A percentile compares a stretch with the other conserved stretches of the same genome.
Evolutionary conservation across 345 rosid genomes (phyloP).

Genomic region (Eucalyptus tenuipes): DNA sequence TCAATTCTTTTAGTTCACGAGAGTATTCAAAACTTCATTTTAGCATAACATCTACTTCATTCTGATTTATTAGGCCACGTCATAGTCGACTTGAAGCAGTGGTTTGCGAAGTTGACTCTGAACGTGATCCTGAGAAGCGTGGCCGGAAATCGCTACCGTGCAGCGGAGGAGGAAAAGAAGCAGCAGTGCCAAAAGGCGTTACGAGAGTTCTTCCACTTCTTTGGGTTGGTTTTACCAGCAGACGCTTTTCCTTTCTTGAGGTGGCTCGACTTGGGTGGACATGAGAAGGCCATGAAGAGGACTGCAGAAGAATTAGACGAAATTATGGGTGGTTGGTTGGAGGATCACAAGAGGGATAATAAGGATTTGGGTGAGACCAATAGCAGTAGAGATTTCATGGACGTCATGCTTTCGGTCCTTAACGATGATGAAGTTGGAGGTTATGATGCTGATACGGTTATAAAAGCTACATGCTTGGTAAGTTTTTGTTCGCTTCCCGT

Average conservation of each 20-base stretch:
- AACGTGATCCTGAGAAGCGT: slow-evolving; percentile 13
- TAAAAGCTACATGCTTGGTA: not conserved
- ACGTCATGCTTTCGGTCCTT: not conserved
- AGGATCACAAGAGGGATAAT: slow-evolving; percentile 1
- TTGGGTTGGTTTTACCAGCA: not conserved
- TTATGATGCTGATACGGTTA: not conserved
- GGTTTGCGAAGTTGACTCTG: slow-evolving; percentile 9
- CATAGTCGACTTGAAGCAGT: slow-evolving; percentile 13
- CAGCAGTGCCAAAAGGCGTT: not conserved
- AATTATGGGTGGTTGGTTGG: slow-evolving; percentile 1
- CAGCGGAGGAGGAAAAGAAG: not conserved
- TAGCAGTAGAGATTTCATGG: slow-evolving; percentile 5
- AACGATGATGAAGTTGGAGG: not conserved
- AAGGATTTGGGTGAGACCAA: not conserved
- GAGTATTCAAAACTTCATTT: not conserved
- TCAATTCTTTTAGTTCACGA: not conserved
- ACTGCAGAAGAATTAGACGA: not conserved
- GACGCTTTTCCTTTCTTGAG: slow-evolving; percentile 11
- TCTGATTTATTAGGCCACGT: not conserved
- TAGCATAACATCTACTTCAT: not conserved
- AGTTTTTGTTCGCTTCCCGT: not conserved
- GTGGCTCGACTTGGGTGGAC: slow-evolving; percentile 13
- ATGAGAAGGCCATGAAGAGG: slow-evolving; percentile 11
- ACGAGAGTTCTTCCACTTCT: not conserved
- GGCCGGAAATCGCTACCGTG: slow-evolving; percentile 17